Evolutionary conservation across 2,329 filamentous ascomycete species (phyloP).

Genomic region (Penicillium sp.): DNA sequence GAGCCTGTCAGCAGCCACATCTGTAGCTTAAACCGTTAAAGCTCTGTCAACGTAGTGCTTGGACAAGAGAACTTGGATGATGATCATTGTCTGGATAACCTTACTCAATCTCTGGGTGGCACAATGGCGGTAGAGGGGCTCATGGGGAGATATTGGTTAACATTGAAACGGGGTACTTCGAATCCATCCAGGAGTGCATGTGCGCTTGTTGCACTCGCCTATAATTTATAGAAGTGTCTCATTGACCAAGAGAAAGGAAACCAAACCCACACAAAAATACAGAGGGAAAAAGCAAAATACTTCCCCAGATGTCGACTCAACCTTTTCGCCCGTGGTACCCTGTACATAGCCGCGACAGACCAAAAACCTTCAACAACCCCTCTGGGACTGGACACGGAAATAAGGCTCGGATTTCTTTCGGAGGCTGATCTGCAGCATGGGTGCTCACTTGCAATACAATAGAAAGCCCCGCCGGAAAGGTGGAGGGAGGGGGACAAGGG

Average conservation of each 20-base stretch:
- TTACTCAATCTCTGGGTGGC: conserved; percentile 10
- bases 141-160: conserved; percentile 13
- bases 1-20: conserved; percentile 5
- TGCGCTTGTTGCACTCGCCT: background rate
- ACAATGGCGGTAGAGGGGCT: conserved; percentile 21
- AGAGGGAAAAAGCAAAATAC: background rate
- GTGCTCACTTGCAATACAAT: background rate
- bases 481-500: background rate
- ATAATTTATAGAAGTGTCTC: background rate
- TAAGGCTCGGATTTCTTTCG: background rate
- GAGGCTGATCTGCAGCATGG: background rate
- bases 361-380: background rate
- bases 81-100: background rate
- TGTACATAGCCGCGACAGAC: conserved; percentile 1
- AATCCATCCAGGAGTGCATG: background rate
- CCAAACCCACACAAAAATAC: background rate
- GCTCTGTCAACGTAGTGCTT: conserved; percentile 1
- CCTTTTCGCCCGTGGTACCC: conserved; percentile 1
- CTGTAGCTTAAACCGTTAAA: background rate
- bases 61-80: conserved; percentile 1
- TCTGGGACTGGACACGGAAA: background rate
- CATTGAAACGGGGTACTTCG: conserved; percentile 6
- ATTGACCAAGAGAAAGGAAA: background rate
- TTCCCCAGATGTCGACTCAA: background rate
- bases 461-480: background rate